These are phyloP conservation scores for Kokia cookei DNA, from an alignment of 441 rosid species.

Conservation along the genomic window DNA sequence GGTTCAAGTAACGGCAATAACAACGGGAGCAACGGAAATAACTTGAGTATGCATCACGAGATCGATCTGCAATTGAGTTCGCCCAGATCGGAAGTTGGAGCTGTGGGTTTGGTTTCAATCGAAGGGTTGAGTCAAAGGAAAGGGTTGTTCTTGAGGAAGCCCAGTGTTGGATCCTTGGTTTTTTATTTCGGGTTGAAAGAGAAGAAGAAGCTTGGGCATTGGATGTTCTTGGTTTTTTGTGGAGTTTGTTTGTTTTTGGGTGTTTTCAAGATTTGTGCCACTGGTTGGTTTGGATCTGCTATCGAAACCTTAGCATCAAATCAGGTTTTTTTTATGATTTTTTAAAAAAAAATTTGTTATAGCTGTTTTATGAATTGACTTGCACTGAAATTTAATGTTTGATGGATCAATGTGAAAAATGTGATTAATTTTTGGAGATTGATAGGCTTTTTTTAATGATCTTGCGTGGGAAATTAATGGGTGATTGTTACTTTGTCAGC, in stretches of 20 bases:
- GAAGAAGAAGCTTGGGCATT: slow-evolving; percentile 70
- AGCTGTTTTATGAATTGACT: background rate
- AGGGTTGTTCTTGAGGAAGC: slow-evolving; percentile 40
- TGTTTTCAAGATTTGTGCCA: slow-evolving; percentile 72
- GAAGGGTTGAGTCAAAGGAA: slow-evolving; percentile 41
- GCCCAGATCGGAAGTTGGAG: slow-evolving; percentile 65
- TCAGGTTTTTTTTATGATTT: background rate
- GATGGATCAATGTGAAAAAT: background rate
- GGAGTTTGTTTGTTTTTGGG: slow-evolving; percentile 82
- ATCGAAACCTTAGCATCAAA: slow-evolving; percentile 46
- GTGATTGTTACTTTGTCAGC: background rate
- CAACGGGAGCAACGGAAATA: slow-evolving; percentile 1
- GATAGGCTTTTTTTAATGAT: background rate
- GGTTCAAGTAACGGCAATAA: slow-evolving; percentile 2
- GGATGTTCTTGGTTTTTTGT: slow-evolving; percentile 75
- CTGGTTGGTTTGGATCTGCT: slow-evolving; percentile 86
- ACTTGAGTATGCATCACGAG: slow-evolving; percentile 49
- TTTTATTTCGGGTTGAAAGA: slow-evolving; percentile 57
- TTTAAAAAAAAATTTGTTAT: background rate
- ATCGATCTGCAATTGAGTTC: slow-evolving; percentile 62
- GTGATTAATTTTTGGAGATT: background rate
- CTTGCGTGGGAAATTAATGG: background rate
- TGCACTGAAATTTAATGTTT: background rate
- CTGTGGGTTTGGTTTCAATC: slow-evolving; percentile 13
- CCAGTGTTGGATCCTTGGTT: slow-evolving; percentile 44